Conservation (phyloP, 2,329 filamentous ascomycete genomes). For the Ciborinia camelliae region DNA sequence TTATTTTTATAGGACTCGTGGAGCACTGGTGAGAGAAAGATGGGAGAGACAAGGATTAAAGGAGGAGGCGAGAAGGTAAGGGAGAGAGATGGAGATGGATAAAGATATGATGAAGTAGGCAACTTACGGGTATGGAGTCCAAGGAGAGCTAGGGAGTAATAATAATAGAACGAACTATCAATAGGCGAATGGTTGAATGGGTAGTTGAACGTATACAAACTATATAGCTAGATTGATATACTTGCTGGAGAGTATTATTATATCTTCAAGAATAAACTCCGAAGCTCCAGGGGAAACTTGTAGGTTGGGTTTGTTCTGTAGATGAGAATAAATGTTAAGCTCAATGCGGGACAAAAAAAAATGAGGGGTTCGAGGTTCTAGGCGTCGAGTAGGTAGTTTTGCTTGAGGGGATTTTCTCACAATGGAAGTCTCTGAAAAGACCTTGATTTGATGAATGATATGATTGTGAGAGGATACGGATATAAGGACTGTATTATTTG, state of each 20-base stretch:
- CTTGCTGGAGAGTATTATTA: not conserved
- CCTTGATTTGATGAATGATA: not conserved
- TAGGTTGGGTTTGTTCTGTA: not conserved
- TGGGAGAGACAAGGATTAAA: slow-evolving; percentile 6
- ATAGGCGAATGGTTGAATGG: not conserved
- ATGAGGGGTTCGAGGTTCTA: slow-evolving; percentile 13
- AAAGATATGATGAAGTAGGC: not conserved
- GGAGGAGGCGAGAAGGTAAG: not conserved
- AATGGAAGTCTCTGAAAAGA: not conserved
- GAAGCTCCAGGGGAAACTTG: not conserved
- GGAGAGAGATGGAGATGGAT: not conserved
- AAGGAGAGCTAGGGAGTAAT: not conserved
- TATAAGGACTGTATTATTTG: not conserved
- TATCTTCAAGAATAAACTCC: not conserved
- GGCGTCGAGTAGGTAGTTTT: not conserved
- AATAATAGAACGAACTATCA: not conserved
- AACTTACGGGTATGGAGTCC: not conserved
- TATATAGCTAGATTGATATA: not conserved
- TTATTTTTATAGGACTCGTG: not conserved
- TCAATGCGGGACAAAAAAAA: slow-evolving; percentile 10
- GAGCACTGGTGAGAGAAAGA: slow-evolving; percentile 4
- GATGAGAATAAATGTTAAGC: not conserved
- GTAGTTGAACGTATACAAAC: not conserved
- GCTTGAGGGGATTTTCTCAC: not conserved
- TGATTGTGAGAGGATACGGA: not conserved